Conservation (phyloP, 768 basidiomycete species). For the Auricularia sp. region DNA sequence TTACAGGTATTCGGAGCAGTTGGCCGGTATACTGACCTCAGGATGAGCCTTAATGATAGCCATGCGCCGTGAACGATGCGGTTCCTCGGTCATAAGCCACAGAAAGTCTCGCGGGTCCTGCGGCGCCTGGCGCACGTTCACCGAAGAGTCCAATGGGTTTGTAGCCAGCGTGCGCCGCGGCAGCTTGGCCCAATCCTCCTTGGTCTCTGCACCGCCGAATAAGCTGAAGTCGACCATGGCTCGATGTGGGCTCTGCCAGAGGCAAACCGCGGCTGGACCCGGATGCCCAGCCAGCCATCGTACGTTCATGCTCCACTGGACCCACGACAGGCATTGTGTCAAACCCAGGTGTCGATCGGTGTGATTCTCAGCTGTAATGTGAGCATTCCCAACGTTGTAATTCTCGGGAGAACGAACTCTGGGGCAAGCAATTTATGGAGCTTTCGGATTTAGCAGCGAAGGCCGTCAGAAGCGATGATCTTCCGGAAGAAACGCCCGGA, state of each 20-base stretch:
- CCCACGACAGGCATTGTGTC: no score
- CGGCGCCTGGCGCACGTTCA: slow-evolving; percentile 34
- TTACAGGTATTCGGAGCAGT: background rate
- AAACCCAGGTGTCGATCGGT: no score
- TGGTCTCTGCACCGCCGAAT: slow-evolving; percentile 75
- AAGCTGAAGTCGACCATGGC: slow-evolving; percentile 51
- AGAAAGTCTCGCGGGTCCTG: slow-evolving; percentile 81
- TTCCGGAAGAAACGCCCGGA: no score
- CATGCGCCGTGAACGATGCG: slow-evolving; percentile 79
- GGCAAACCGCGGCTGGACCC: background rate
- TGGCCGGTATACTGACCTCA: slow-evolving; percentile 42
- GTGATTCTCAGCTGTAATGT: no score
- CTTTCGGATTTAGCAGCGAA: no score
- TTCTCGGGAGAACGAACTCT: no score
- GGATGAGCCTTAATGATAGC: slow-evolving; percentile 93
- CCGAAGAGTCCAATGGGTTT: slow-evolving; percentile 40
- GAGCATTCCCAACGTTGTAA: no score
- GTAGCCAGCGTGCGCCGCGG: slow-evolving; percentile 29
- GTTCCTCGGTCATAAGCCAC: slow-evolving; percentile 98
- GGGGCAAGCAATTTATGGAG: no score
- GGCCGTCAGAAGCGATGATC: no score
- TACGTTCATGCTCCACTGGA: no score
- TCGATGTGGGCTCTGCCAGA: background rate
- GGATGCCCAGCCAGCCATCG: background rate
- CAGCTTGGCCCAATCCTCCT: slow-evolving; percentile 38